A percentile compares a stretch with the other conserved stretches of the same genome.
phyloP scores from a whole-genome alignment of 1,284 basidiomycete genomes.

The Paramarasmius palmivorus region DNA sequence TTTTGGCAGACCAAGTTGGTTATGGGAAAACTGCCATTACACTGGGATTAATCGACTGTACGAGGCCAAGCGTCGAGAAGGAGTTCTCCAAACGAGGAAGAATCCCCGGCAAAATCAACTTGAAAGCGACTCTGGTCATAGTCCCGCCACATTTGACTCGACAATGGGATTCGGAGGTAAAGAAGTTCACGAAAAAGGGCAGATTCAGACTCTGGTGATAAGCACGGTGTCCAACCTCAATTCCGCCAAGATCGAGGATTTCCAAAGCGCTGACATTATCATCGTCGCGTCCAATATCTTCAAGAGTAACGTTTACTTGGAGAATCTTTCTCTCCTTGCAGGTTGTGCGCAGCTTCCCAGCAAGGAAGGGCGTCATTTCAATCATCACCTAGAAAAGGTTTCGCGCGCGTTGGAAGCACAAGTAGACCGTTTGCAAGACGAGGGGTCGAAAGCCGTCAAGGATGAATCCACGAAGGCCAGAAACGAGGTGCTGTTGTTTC shows the following conservation, averaged over 20 bases:
- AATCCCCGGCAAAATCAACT: constrained; percentile 67
- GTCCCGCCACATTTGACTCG: constrained; percentile 89
- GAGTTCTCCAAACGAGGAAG: constrained; percentile 54
- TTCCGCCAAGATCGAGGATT: constrained; percentile 69
- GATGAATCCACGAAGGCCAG: constrained; percentile 62
- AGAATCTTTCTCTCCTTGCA: constrained; percentile 71
- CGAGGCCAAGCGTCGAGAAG: constrained; percentile 54
- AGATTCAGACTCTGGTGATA: constrained; percentile 67
- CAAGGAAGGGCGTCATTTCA: constrained; percentile 86
- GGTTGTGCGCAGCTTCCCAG: constrained; percentile 65
- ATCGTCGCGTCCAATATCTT: constrained; percentile 88
- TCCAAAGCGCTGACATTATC: constrained; percentile 85
- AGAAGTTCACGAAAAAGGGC: constrained; percentile 74
- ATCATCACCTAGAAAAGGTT: constrained; percentile 70
- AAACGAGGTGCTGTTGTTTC: constrained; percentile 45
- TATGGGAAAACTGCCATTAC: constrained; percentile 98
- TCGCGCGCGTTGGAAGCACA: constrained; percentile 63
- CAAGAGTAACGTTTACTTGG: constrained; percentile 75
- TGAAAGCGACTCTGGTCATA: constrained; percentile 81
- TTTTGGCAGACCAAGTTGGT: constrained; percentile 94
- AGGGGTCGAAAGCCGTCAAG: constrained; percentile 63
- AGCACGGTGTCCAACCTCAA: constrained; percentile 78
- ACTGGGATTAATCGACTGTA: constrained; percentile 81
- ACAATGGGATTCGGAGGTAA: constrained; percentile 88
- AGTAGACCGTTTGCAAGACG: constrained; percentile 62